Evolutionary conservation across 208 protist species (phyloP), one percentile per base, ranked within the genome.

Genomic region (Leishmania mexicana): DNA sequence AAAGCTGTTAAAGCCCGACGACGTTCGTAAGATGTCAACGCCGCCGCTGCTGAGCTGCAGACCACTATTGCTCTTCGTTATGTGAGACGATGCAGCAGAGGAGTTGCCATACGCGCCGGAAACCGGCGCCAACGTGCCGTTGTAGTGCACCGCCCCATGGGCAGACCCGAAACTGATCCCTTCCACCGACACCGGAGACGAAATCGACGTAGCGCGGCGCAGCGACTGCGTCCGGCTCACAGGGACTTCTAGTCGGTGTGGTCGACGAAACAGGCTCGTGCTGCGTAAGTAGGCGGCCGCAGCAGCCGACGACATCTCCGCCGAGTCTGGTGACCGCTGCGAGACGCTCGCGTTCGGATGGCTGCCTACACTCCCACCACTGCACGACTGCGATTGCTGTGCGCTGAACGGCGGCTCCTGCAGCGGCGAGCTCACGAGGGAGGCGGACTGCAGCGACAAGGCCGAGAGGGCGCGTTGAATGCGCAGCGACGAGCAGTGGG

Each of bases 191-290:
- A 70, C 70, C 13, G 75, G 80, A 3, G 80, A 81, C 2, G 76
- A 79, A 54, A 79, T 80, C 13, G 85, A 88, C 42, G 75, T 77
- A 35, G 81, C 74, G 31, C 74, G 83, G 54, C 71, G 86, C 70
- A 85, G 76, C 7, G 81, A 86, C 77, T 89, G 83, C n/a, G 86
- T 89, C 64, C 84, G 82, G 67, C 86, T 89, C 47, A 80, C 71
- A 7, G 81, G 72, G 17, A 89, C 86, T 47, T 84, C 83, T 15
- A 89, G 77, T 13, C 80, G 79, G 73, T 81, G 78, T 21, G 86
- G 86, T 38, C 86, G 86, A 21, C 86, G 86, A 15, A 89, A 80
- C n/a, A 89, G 74, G 49, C 86, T 89, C 6, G 76, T 68, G 73
- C 82, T 89, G 76, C 86, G 86, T 4, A 83, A 89, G 67, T 84